These are phyloP conservation scores for Podila epigama DNA, from an alignment of 192 early-diverging fungal genomes.

Conservation along the genomic window DNA sequence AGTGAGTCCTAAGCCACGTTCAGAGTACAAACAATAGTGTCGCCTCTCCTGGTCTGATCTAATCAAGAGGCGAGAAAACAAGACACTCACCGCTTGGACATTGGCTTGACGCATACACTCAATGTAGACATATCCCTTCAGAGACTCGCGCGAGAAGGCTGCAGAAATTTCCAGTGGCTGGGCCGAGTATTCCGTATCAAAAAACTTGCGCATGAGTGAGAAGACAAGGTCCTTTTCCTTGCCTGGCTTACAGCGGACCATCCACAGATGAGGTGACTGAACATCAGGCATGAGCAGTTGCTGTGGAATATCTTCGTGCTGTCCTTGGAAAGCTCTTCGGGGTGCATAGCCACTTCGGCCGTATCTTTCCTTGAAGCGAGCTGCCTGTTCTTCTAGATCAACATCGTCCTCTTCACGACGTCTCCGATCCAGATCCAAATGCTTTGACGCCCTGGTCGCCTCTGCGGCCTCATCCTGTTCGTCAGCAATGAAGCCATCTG, in stretches of 20 bases:
- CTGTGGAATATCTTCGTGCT: slow-evolving; percentile 75
- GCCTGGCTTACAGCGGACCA: slow-evolving; percentile 84
- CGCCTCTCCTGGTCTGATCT: too few relatives aligned
- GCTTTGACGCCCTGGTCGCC: slow-evolving; percentile 66
- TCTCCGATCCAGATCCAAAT: slow-evolving; percentile 76
- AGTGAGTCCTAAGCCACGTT: too few relatives aligned
- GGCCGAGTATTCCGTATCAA: slow-evolving; percentile 69
- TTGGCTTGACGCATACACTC: slow-evolving; percentile 83
- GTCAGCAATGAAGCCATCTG: slow-evolving; percentile 78
- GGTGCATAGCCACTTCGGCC: slow-evolving; percentile 63
- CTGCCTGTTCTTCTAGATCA: slow-evolving; percentile 87
- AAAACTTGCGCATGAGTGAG: slow-evolving; percentile 76
- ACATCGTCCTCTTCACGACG: slow-evolving; percentile 73
- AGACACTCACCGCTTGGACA: slow-evolving; percentile 66
- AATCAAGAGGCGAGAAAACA: background rate
- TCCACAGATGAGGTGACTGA: slow-evolving; percentile 91
- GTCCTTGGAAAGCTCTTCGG: slow-evolving; percentile 51
- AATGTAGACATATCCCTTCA: slow-evolving; percentile 92
- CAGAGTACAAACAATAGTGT: too few relatives aligned
- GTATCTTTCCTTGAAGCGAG: slow-evolving; percentile 74
- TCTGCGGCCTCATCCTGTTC: slow-evolving; percentile 70
- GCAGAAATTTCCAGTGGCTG: slow-evolving; percentile 79
- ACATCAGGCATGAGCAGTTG: slow-evolving; percentile 84
- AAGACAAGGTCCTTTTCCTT: slow-evolving; percentile 90
- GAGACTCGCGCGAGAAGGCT: slow-evolving; percentile 81